These are phyloP conservation scores for Lolium rigidum DNA, from an alignment of 176 grass and related monocot genomes.

Conservation along the genomic window DNA sequence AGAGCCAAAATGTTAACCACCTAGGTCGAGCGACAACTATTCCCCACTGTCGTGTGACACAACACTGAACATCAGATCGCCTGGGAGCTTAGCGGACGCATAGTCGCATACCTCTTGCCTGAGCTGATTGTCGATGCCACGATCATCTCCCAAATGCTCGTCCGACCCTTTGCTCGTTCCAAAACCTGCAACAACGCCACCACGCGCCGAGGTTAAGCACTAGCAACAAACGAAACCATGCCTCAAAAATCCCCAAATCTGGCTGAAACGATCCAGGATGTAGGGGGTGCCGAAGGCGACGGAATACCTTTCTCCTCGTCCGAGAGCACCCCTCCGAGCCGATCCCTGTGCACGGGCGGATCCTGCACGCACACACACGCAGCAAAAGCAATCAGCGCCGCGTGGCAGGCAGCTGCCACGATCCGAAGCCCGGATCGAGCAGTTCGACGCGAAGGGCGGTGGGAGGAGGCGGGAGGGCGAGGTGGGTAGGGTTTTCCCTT, in stretches of 20 bases:
- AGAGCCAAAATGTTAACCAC: background rate
- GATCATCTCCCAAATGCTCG: background rate
- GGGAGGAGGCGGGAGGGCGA: background rate
- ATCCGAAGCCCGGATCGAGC: background rate
- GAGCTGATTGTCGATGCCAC: slow-evolving; percentile 39
- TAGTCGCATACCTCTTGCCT: slow-evolving; percentile 53
- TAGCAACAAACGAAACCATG: background rate
- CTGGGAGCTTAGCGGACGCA: background rate
- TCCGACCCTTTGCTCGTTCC: background rate
- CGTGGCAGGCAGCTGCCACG: background rate
- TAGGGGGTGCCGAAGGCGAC: background rate
- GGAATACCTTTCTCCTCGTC: slow-evolving; percentile 44
- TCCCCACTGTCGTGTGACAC: background rate
- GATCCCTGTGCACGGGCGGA: slow-evolving; percentile 26
- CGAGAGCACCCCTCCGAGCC: slow-evolving; percentile 18
- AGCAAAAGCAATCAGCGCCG: background rate
- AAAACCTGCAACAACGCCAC: slow-evolving; percentile 25
- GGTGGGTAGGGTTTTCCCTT: background rate
- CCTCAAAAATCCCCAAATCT: background rate
- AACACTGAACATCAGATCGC: background rate
- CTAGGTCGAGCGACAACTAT: background rate
- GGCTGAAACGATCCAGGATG: background rate
- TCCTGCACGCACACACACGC: slow-evolving; percentile 40
- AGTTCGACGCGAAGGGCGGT: background rate
- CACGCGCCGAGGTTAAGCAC: background rate